Percentiles rank a stretch among this genome's conserved stretches.
phyloP scores from a whole-genome alignment of 305 asterid species.

The Fraxinus angustifolia region DNA sequence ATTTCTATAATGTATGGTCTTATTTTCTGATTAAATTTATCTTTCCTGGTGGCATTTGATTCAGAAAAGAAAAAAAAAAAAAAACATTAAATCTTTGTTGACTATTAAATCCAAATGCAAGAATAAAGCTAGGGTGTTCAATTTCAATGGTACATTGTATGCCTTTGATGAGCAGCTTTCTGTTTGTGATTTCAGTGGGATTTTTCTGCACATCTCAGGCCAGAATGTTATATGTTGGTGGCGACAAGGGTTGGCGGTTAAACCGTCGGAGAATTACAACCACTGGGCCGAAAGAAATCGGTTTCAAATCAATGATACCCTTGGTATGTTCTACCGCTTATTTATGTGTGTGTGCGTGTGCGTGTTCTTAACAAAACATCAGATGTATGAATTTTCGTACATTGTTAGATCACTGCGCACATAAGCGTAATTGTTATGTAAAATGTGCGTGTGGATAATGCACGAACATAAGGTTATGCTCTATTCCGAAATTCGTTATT shows the following conservation, averaged over 20 bases:
- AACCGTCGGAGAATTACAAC: constrained; percentile 38
- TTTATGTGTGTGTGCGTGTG: not conserved
- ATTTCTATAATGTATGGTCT: no score
- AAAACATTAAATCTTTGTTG: not conserved
- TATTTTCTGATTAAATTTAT: no score
- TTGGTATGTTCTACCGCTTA: constrained; percentile 20
- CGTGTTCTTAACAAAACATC: not conserved
- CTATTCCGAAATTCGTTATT: not conserved
- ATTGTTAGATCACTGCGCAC: not conserved
- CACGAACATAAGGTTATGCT: no score
- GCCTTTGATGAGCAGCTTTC: constrained; percentile 15
- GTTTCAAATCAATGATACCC: constrained; percentile 51
- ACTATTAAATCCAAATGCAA: not conserved
- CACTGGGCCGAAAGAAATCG: constrained; percentile 47
- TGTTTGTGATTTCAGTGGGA: constrained; percentile 27
- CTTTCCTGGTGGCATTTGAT: not conserved
- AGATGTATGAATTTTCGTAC: not conserved
- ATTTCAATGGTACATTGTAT: constrained; percentile 19
- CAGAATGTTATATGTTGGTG: constrained; percentile 47
- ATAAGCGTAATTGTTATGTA: not conserved
- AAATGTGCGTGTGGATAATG: not conserved
- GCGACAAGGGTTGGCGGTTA: constrained; percentile 47
- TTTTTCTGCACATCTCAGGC: constrained; percentile 32
- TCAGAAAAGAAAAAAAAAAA: not conserved
- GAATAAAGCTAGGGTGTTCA: not conserved